Evolutionary conservation across 106 monocot genomes (phyloP).

Genomic region (Vanilla planifolia): DNA sequence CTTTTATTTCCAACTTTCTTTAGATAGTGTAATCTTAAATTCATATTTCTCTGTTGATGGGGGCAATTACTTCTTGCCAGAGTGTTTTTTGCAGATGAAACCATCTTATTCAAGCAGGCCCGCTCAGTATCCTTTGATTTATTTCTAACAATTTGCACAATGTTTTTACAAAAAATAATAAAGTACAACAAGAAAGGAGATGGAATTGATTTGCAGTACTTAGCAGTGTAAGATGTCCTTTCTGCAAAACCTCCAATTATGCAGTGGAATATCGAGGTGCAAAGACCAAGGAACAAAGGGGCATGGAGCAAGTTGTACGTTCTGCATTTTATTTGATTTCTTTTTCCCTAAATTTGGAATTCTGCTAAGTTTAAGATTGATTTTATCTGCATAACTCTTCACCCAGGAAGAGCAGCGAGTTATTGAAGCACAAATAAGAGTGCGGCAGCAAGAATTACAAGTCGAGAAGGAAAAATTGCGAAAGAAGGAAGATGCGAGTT

Average conservation of each 20-base stretch:
- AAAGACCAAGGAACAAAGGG: conserved; percentile 79
- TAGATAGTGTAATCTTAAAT: neutral
- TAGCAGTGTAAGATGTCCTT: conserved; percentile 69
- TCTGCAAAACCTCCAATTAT: conserved; percentile 86
- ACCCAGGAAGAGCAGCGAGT: conserved; percentile 81
- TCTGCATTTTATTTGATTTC: neutral
- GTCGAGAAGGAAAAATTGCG: conserved; percentile 54
- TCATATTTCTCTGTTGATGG: conserved; percentile 3
- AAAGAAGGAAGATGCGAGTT: conserved; percentile 34
- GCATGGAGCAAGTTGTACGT: conserved; percentile 74
- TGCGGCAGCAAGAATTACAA: conserved; percentile 58
- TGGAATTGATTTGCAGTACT: too few species aligned
- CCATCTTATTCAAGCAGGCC: conserved; percentile 60
- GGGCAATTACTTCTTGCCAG: conserved; percentile 24
- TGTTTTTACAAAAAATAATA: too few species aligned
- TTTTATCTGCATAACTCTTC: neutral
- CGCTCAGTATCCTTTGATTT: conserved; percentile 79
- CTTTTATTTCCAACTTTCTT: neutral
- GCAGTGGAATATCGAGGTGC: conserved; percentile 79
- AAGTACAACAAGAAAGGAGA: neutral
- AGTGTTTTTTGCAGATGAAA: conserved; percentile 97
- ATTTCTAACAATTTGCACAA: neutral
- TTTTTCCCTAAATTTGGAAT: neutral
- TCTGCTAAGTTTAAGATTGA: neutral
- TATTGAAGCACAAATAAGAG: conserved; percentile 87